These are phyloP conservation scores for Chrysanthemum makinoi DNA, from an alignment of 129 eudicot species.

Conservation along the genomic window DNA sequence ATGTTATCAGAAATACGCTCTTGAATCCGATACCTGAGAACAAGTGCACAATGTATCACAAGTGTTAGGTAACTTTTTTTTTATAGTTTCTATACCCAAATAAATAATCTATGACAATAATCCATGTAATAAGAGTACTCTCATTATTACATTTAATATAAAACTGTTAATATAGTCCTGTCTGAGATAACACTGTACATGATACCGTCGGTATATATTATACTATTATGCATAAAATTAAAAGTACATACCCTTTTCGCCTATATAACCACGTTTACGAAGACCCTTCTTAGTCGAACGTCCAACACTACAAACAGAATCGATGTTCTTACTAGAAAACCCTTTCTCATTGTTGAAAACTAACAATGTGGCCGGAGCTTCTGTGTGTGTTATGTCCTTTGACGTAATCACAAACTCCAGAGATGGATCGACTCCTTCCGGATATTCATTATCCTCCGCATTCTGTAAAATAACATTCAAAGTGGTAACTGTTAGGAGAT, in stretches of 20 bases:
- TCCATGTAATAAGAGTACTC: no score
- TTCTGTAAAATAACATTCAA: slow-evolving; percentile 31
- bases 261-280: slow-evolving; percentile 52
- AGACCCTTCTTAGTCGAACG: slow-evolving; percentile 55
- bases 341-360: slow-evolving; percentile 63
- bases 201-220: no score
- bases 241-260: slow-evolving; percentile 52
- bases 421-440: slow-evolving; percentile 50
- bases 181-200: no score
- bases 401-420: slow-evolving; percentile 55
- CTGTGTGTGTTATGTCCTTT: slow-evolving; percentile 44
- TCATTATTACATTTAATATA: no score
- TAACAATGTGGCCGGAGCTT: slow-evolving; percentile 43
- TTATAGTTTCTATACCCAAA: no score
- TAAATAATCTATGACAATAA: no score
- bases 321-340: slow-evolving; percentile 41
- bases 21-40: slow-evolving; percentile 60
- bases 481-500: no score
- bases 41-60: not conserved
- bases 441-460: slow-evolving; percentile 64
- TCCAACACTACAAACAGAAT: slow-evolving; percentile 60
- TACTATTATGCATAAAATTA: not conserved
- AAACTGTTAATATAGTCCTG: no score
- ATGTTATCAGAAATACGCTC: slow-evolving; percentile 57
- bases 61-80: not conserved